A percentile compares a stretch with the other conserved stretches of the same genome.
phyloP scores from a whole-genome alignment of 2,329 filamentous ascomycete species.

The Elsinoe fawcettii region DNA sequence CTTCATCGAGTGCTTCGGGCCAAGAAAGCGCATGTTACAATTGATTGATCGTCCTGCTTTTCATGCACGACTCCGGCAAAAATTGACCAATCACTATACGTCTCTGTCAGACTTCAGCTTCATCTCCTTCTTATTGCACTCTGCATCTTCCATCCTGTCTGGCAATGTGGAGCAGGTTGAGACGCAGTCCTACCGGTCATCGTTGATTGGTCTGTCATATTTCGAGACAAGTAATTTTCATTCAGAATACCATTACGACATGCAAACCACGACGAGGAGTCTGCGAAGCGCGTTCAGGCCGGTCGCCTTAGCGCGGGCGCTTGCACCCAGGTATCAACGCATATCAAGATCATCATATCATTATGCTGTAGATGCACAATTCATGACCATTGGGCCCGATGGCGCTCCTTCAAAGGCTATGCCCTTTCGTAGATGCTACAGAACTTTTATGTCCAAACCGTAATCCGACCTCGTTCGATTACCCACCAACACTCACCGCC shows the following conservation, averaged over 20 bases:
- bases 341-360: neutral
- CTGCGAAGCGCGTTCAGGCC: neutral
- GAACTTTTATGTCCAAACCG: too few relatives aligned
- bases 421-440: too few relatives aligned
- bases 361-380: neutral
- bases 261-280: too few relatives aligned
- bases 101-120: neutral
- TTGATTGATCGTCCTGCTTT: neutral
- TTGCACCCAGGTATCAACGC: neutral
- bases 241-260: too few relatives aligned
- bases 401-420: too few relatives aligned
- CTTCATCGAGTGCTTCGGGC: neutral
- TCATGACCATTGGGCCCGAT: neutral
- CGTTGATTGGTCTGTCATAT: too few relatives aligned
- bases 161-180: neutral
- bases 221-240: too few relatives aligned
- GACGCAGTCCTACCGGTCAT: too few relatives aligned
- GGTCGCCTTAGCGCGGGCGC: neutral
- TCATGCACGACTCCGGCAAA: neutral
- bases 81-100: neutral
- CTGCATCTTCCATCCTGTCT: neutral
- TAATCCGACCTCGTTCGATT: neutral
- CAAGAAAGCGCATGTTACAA: too few relatives aligned
- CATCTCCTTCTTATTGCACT: neutral
- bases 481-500: conserved; percentile 8